Conservation (phyloP, 2,329 filamentous ascomycete genomes). For the Lasiodiplodia gonubiensis region DNA sequence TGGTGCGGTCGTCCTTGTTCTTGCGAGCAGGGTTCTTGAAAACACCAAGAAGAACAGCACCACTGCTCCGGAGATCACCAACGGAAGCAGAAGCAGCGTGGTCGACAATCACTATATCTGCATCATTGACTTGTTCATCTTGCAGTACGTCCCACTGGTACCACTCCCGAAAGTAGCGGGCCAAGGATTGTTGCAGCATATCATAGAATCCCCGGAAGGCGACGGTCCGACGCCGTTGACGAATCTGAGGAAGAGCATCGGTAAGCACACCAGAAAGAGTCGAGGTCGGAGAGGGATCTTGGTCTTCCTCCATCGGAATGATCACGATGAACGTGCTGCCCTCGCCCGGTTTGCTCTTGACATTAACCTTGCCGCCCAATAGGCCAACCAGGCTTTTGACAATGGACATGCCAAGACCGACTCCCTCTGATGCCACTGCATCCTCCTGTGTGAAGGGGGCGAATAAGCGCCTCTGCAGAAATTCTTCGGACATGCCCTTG, state of each 20-base stretch:
- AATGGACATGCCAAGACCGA: constrained; percentile 47
- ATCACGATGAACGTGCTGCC: constrained; percentile 42
- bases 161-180: constrained; percentile 3
- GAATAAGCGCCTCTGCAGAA: constrained; percentile 44
- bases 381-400: constrained; percentile 47
- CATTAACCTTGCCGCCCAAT: constrained; percentile 45
- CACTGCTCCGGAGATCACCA: background rate
- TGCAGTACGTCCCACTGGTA: constrained; percentile 3
- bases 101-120: constrained; percentile 14
- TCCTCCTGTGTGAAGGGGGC: constrained; percentile 49
- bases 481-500: constrained; percentile 48
- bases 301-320: constrained; percentile 11
- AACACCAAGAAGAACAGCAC: background rate
- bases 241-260: background rate
- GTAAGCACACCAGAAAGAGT: background rate
- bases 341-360: constrained; percentile 42
- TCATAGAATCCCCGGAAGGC: constrained; percentile 1
- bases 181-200: background rate
- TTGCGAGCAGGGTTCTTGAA: background rate
- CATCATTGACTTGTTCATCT: background rate
- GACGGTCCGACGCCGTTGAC: background rate
- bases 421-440: constrained; percentile 41
- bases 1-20: background rate
- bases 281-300: background rate
- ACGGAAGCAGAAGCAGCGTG: background rate